Base-by-base conservation (phyloP, 2,329 filamentous ascomycete genomes). In the Colletotrichum sp. region DNA sequence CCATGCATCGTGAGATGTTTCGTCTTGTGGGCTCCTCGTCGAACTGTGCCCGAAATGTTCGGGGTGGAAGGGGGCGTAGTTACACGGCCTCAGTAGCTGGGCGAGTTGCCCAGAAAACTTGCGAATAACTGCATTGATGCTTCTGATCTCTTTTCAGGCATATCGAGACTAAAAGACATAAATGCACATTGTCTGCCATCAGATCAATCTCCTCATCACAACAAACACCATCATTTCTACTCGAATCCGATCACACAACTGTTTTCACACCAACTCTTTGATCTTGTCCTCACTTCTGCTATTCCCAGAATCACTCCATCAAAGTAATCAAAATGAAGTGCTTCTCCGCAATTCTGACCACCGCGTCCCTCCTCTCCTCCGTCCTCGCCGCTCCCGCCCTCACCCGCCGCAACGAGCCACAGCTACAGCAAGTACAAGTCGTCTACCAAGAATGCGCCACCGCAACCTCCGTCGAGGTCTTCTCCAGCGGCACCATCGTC, bases 221-320 rank as follows among this genome's bases (percentile, higher is more conserved):
- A 4, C 6, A 48, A 48, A 13, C 43, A 21, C 12, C 43, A 12
- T 4, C 43, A 21, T 9, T 1, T 48, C 18, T n/a, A 48, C 10
- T 48, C 43, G 7, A 48, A 4, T 0, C 2, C 6, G 9, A 48
- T 48, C 39, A 48, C 39, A 48, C 10, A n/a, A 48, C 43, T 10
- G 1, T 48, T 1, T 48, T 48, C 18, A 48, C 2, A 21, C 6
- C 43, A 48, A 12, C 43, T 48, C 0, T 1, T 21, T 2, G 2
- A 4, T 21, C 9, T 13, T 7, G 7, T 6, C 43, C 9, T 13
- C 10, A 6, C 18, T 12, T 21, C 9, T n/a, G 2, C 3, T n/a
- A 5, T 43, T 2, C 18, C 8, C 3, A n/a, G 18, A 1, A 15
- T 15, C 34, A 36, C 13, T 36, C 6, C 34, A 36, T 36, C 34